phyloP scores from a whole-genome alignment of 2,329 filamentous ascomycete genomes.

The Penicillium sp. region DNA sequence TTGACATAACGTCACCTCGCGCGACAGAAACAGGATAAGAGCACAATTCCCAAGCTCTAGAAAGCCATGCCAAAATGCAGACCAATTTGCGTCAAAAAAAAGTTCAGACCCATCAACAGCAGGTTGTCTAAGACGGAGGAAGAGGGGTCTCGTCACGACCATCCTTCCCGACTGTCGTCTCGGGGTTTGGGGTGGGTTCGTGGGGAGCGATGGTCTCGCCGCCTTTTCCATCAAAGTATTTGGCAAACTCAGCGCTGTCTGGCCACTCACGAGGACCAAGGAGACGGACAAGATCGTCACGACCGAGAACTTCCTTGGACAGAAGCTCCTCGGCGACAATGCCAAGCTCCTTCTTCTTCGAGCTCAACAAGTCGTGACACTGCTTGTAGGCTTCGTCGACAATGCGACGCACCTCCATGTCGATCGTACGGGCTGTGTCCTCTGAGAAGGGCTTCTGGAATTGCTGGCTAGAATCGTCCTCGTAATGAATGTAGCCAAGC shows the following conservation, averaged over 20 bases:
- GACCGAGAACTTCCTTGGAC: constrained; percentile 79
- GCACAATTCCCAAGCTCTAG: constrained; percentile 13
- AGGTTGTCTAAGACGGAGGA: constrained; percentile 22
- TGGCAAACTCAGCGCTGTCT: constrained; percentile 82
- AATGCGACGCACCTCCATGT: constrained; percentile 83
- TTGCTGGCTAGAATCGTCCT: constrained; percentile 66
- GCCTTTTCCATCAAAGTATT: constrained; percentile 69
- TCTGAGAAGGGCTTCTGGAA: constrained; percentile 95
- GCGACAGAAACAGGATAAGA: constrained; percentile 21
- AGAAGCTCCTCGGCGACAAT: constrained; percentile 89
- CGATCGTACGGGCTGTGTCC: constrained; percentile 85
- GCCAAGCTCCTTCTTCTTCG: constrained; percentile 83
- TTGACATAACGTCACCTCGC: constrained; percentile 10
- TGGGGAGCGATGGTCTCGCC: constrained; percentile 50
- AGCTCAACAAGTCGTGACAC: constrained; percentile 73
- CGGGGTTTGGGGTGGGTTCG: constrained; percentile 33
- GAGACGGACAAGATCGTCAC: constrained; percentile 87
- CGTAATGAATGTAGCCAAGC: constrained; percentile 87
- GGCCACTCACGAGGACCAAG: constrained; percentile 79
- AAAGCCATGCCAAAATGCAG: background rate
- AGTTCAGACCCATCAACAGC: constrained; percentile 21
- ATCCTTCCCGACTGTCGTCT: constrained; percentile 39
- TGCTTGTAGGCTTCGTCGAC: constrained; percentile 88
- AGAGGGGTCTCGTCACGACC: constrained; percentile 31
- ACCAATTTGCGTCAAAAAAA: constrained; percentile 1